Percentiles rank a stretch among this genome's conserved stretches.
Conservation (phyloP, 2,329 filamentous ascomycete genomes). For the Chrysoporthe austroafricana region DNA sequence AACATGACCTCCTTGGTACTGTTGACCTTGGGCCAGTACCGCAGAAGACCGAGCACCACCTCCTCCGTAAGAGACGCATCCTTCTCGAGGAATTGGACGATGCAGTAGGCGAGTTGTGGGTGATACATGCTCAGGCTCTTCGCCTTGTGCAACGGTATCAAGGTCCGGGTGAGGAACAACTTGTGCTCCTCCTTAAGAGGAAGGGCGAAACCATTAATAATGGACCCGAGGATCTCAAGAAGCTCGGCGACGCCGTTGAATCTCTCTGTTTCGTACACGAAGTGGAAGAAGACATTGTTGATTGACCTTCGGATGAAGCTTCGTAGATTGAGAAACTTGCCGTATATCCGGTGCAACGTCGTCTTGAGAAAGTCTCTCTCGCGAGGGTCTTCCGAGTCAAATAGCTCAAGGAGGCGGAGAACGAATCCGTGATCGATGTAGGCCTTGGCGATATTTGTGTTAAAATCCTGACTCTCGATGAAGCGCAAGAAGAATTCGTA, state of each 20-base stretch:
- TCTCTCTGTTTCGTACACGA: conserved; percentile 96
- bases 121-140: conserved; percentile 99
- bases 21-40: conserved; percentile 99
- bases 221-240: conserved; percentile 94
- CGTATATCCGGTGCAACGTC: conserved; percentile 95
- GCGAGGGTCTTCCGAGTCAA: conserved; percentile 95
- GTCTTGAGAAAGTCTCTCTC: conserved; percentile 98
- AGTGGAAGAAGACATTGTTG: conserved; percentile 99
- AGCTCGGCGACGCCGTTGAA: conserved; percentile 98
- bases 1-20: conserved; percentile 99
- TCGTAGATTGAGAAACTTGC: conserved; percentile 96
- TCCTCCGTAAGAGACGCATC: conserved; percentile 97
- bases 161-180: conserved; percentile 89
- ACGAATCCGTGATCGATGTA: conserved; percentile 99
- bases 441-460: conserved; percentile 98
- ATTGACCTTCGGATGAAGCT: conserved; percentile 98
- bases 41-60: conserved; percentile 89
- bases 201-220: conserved; percentile 97
- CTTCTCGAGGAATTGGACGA: conserved; percentile 98
- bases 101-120: conserved; percentile 96
- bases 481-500: conserved; percentile 99
- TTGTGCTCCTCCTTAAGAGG: conserved; percentile 99
- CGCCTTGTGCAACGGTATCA: conserved; percentile 94
- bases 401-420: conserved; percentile 92
- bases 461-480: conserved; percentile 99